Evolutionary conservation across 1,139 yeast genomes (phyloP).

Genomic region (Kluyveromyces sp.): DNA sequence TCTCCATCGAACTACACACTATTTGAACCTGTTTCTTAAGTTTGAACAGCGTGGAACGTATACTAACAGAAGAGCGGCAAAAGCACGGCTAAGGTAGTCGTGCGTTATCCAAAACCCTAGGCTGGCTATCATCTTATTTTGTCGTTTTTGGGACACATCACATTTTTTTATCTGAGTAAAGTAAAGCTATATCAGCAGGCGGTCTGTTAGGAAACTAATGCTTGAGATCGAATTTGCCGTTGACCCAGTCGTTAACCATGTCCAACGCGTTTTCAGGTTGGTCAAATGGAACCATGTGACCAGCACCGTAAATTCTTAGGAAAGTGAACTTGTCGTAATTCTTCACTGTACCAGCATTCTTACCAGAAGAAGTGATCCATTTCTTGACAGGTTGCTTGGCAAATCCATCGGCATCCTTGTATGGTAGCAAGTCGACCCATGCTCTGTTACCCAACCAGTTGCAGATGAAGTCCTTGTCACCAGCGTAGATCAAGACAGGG

Average conservation of each 20-base stretch:
- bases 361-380: slow-evolving; percentile 37
- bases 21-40: no score
- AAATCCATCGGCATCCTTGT: slow-evolving; percentile 55
- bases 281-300: slow-evolving; percentile 69
- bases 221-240: slow-evolving; percentile 39
- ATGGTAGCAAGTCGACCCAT: slow-evolving; percentile 66
- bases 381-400: slow-evolving; percentile 36
- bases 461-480: slow-evolving; percentile 81
- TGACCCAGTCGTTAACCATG: slow-evolving; percentile 75
- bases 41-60: no score
- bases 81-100: no score
- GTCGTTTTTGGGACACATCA: not conserved
- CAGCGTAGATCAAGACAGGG: slow-evolving; percentile 74
- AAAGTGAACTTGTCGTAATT: slow-evolving; percentile 48
- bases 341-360: slow-evolving; percentile 54
- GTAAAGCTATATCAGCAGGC: not conserved
- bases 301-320: slow-evolving; percentile 53
- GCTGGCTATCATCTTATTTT: no score
- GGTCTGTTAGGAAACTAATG: not conserved
- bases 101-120: no score
- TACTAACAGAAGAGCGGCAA: no score
- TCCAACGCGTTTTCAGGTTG: slow-evolving; percentile 66
- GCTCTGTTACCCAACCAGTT: slow-evolving; percentile 84
- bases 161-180: not conserved
- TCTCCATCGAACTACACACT: no score